These are phyloP conservation scores for Cicer cuneatum DNA, from an alignment of 306 rosid genomes.

Conservation along the genomic window DNA sequence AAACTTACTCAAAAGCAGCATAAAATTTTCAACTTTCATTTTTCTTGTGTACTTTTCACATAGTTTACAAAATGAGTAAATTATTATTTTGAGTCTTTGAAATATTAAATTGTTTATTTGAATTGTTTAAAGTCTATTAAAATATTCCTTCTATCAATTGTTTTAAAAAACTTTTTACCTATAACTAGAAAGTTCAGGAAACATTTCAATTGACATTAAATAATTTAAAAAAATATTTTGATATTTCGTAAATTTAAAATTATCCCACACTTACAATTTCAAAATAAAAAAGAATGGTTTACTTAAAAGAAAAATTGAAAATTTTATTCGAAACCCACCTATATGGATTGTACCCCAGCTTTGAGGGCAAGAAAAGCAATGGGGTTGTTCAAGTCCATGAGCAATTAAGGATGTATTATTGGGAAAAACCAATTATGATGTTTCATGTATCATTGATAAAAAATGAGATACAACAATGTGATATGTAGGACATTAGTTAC, in stretches of 20 bases:
- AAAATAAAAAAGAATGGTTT: too few species aligned
- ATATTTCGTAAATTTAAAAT: too few species aligned
- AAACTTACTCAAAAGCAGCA: not conserved
- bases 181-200: too few species aligned
- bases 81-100: too few species aligned
- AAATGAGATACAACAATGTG: conserved; percentile 11
- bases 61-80: not conserved
- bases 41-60: not conserved
- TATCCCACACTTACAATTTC: too few species aligned
- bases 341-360: conserved; percentile 40
- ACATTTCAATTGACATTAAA: too few species aligned
- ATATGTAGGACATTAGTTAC: conserved; percentile 43
- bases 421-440: conserved; percentile 31
- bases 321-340: conserved; percentile 4
- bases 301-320: not conserved
- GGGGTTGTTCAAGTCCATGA: not conserved
- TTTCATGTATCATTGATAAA: conserved; percentile 29
- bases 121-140: too few species aligned
- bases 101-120: too few species aligned
- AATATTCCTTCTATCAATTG: too few species aligned
- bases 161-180: too few species aligned
- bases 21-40: not conserved
- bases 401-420: conserved; percentile 33
- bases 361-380: conserved; percentile 43
- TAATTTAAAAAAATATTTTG: too few species aligned